Evolutionary conservation across 2,329 filamentous ascomycete genomes (phyloP).

Genomic region (Zymoseptoria pseudotritici): DNA sequence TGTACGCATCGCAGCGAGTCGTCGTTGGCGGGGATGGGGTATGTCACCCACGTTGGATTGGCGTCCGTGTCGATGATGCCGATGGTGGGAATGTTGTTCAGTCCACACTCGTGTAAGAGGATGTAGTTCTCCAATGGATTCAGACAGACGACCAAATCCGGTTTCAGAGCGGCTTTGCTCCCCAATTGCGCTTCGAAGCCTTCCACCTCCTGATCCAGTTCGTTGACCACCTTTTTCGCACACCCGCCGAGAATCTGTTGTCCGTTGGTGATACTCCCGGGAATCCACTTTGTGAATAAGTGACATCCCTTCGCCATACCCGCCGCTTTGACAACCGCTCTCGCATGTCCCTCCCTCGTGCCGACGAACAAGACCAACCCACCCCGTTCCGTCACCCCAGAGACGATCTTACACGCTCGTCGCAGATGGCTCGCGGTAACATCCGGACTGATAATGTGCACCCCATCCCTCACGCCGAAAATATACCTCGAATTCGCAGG

Average conservation of each 20-base stretch:
- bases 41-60: constrained; percentile 89
- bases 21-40: constrained; percentile 93
- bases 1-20: constrained; percentile 81
- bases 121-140: constrained; percentile 92
- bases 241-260: constrained; percentile 74
- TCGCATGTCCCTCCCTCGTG: constrained; percentile 72
- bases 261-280: constrained; percentile 86
- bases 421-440: constrained; percentile 80
- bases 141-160: constrained; percentile 84
- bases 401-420: constrained; percentile 86
- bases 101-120: constrained; percentile 80
- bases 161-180: constrained; percentile 61
- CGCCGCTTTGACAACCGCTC: constrained; percentile 73
- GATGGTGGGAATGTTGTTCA: constrained; percentile 85
- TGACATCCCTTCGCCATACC: constrained; percentile 73
- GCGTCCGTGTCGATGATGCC: constrained; percentile 90
- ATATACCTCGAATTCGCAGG: constrained; percentile 91
- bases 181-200: constrained; percentile 61
- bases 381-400: constrained; percentile 73
- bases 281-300: constrained; percentile 86
- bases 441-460: constrained; percentile 76
- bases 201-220: constrained; percentile 55
- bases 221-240: constrained; percentile 67
- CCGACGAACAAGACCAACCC: constrained; percentile 88
- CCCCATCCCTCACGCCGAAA: constrained; percentile 73